phyloP scores from a whole-genome alignment of 1,284 basidiomycete genomes.

The Moniliophthora roreri region DNA sequence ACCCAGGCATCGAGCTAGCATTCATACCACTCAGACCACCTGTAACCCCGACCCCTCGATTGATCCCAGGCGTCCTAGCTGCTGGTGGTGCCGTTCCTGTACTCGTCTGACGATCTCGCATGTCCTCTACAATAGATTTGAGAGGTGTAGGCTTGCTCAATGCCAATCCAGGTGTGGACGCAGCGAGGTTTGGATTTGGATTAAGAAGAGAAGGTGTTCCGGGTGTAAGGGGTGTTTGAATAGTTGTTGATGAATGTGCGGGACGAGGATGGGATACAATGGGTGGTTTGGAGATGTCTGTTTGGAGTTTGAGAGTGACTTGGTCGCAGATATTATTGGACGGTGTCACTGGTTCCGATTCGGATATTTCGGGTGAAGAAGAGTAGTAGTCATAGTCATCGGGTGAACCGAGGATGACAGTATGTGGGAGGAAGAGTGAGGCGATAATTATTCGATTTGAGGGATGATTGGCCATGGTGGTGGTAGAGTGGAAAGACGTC shows the following conservation, averaged over 20 bases:
- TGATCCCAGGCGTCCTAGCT: not conserved
- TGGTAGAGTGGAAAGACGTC: not conserved
- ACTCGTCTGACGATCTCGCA: not conserved
- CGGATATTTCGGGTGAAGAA: constrained; percentile 16
- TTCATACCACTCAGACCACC: no score
- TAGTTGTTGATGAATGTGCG: no score
- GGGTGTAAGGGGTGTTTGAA: not conserved
- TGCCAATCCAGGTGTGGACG: not conserved
- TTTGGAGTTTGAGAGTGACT: not conserved
- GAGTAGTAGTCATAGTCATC: constrained; percentile 5
- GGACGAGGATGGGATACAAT: no score
- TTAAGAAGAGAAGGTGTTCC: not conserved
- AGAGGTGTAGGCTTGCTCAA: not conserved
- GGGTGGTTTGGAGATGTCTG: no score
- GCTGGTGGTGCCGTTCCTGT: not conserved
- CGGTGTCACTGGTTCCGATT: constrained; percentile 41
- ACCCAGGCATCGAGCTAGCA: not conserved
- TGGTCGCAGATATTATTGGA: constrained; percentile 5
- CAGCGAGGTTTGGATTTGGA: constrained; percentile 7
- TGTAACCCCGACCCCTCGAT: not conserved
- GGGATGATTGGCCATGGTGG: constrained; percentile 24
- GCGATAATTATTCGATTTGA: constrained; percentile 73
- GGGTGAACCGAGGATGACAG: constrained; percentile 60
- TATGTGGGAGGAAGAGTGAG: constrained; percentile 75
- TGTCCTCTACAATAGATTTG: not conserved